Evolutionary conservation across 2,329 filamentous ascomycete species (phyloP), one percentile per base, ranked within the genome.

Genomic region (Venturia asperata): DNA sequence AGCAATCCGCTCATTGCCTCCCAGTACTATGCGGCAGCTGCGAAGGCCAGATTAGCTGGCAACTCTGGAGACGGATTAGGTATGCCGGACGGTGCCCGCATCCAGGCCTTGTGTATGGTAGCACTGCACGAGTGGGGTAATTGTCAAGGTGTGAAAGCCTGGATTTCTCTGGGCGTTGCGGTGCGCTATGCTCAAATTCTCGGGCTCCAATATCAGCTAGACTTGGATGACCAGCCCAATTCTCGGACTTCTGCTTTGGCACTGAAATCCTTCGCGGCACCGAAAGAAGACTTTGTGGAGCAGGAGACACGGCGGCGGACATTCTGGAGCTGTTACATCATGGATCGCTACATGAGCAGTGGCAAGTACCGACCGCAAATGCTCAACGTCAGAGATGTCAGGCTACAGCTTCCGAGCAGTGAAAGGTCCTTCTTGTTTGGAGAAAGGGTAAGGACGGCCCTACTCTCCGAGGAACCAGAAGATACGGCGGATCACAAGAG

Each of bases 311-410:
- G 82, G 67, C 80, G 88, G 34, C 82, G 89, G 7, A 90, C 88
- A 0, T 88, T 90, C 78, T 91, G 88, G 78, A 89, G 87, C 69
- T 90, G 87, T 70, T 86, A 89, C 66, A 85, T 90, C 63, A 79
- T 91, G 69, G 88, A 91, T 72, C 83, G 87, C 3, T 84, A 90
- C 73, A 76, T 90, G 30, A 83, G 86, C 43, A 86, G 83, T 69
- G 87, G 87, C 24, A 84, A 83, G 67, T 81, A 85, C 63, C 80
- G 87, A 27, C 80, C 83, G 1, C 80, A 82, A 17, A 85, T 84
- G 70, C 80, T 90, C 55, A 79, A 81, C 45, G 76, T 83, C 0
- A 79, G 84, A 3, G 84, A 87, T 65, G 74, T 90, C 7, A 79
- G 81, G 42, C 85, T 89, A 24, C 87, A 88, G 71, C 77, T 91